A percentile compares a stretch with the other conserved stretches of the same genome.
These are phyloP conservation scores for Corinectria fuckeliana DNA, from an alignment of 2,329 filamentous ascomycete genomes.

Conservation along the genomic window DNA sequence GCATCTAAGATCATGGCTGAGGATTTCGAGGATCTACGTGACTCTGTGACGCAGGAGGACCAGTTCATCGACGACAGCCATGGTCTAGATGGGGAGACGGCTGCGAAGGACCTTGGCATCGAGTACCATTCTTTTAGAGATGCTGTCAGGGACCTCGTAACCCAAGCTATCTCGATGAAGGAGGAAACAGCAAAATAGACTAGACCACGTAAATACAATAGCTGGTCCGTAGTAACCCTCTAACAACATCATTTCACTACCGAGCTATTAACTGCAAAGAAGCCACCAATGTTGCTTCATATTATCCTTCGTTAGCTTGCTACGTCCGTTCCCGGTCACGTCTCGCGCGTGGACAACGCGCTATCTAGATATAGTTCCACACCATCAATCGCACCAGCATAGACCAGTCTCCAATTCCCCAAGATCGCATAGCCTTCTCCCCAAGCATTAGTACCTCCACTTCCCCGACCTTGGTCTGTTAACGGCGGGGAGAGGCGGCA, in stretches of 20 bases:
- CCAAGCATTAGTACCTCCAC: not conserved
- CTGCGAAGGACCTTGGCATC: slow-evolving; percentile 48
- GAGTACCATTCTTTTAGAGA: slow-evolving; percentile 44
- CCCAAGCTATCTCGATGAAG: slow-evolving; percentile 30
- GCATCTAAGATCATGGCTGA: slow-evolving; percentile 51
- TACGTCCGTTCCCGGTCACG: not conserved
- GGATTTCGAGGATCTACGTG: slow-evolving; percentile 47
- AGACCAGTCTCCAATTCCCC: not conserved
- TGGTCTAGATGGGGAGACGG: slow-evolving; percentile 51
- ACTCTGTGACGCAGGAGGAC: slow-evolving; percentile 41
- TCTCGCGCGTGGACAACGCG: too few relatives aligned
- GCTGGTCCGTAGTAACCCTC: not conserved
- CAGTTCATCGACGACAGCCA: slow-evolving; percentile 46
- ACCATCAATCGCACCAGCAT: not conserved
- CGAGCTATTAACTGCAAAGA: not conserved
- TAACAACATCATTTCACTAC: not conserved
- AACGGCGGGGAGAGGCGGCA: not conserved
- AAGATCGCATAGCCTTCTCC: not conserved
- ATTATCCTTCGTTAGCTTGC: not conserved
- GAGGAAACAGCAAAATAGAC: not conserved
- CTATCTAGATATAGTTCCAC: not conserved
- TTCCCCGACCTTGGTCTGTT: not conserved
- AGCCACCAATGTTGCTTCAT: not conserved
- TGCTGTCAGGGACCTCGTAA: slow-evolving; percentile 46
- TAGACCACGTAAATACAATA: not conserved